Evolutionary conservation across 805 yeast genomes (phyloP), one percentile per base, ranked within the genome.

Genomic region (Metschnikowia cerradonensis): DNA sequence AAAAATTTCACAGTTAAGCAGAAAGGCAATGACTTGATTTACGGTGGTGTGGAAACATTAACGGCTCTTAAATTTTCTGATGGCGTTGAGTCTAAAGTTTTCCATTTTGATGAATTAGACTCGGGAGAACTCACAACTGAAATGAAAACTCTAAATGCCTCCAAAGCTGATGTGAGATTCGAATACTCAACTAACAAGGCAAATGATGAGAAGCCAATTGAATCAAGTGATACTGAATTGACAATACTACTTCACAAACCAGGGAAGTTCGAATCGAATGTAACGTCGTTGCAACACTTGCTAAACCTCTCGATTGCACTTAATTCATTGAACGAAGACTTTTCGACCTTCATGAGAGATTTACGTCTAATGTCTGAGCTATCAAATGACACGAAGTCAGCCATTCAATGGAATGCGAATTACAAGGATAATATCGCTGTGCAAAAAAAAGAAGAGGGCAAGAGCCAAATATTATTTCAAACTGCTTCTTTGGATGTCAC

Each of bases 111-210:
- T 22, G 51, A 48, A 1, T 52, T 40, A 2, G 51, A 41, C n/a
- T 15, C 14, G 11, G 40, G 38, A 23, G 45, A 32, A 14, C 3
- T 48, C 2, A 7, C n/a, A 14, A 6, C 39, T 15, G 48, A 41
- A 39, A 10, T 20, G 2, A 22, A 39, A 6, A n/a, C 51, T 17
- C 49, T 32, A 7, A 36, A 8, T 8, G 5, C 51, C 11, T 39
- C 44, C 1, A 74, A 73, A 38, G 76, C 78, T 6, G 88, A 83
- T 55, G 44, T 83, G 2, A 60, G 84, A 33, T 79, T 83, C 60
- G 87, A 83, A 59, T 51, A 74, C 20, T 71, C 61, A 10, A n/a
- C 31, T 20, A 33, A n/a, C 2, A 42, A 42, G n/a, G n/a, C 43
- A 40, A 40, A 40, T 15, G 38, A 33, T 42, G 14, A 42, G 11